Evolutionary conservation across 176 grass and related monocot species (phyloP), one percentile per base, ranked within the genome.

Genomic region (Tuctoria greenei): DNA sequence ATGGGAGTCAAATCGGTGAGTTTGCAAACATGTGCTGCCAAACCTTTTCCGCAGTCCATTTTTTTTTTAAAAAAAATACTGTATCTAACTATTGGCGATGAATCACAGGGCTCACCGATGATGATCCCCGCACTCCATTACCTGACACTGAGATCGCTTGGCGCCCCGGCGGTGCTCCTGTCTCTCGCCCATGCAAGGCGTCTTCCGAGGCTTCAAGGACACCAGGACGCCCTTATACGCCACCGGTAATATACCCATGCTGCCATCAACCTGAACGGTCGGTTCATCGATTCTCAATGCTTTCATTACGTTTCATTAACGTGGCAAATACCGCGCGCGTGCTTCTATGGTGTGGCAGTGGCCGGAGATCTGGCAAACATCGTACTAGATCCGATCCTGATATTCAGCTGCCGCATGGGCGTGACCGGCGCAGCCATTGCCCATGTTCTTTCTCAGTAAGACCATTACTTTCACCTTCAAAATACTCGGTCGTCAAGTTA

Each of bases 151-250:
- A 84, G 95, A 61, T 83, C 89, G 7, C 84, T 98, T 36, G 91
- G 91, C 62, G 86, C 91, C 63, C 95, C 91, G 8, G 95, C 91
- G 45, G 91, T 98, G 59, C 84, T 98, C 8, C 69, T 98, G 82
- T 98, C 95, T 54, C 39, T 98, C 63, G 91, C 95, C 95, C 39
- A 94, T 94, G 95, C 95, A 98, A 81, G 95, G 95, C 1, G 95
- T 98, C 79, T 98, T 98, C 66, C 71, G 95, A 39, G 95, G 95
- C 16, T 94, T 98, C 57, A 98, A 92, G 62, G 95, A 98, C 65
- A 94, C 95, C n/a, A 94, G 70, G 86, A 94, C 89, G 66, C 89
- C 91, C 31, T 70, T 98, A 52, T 98, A 94, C 72, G 95, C 91
- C 51, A 98, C 87, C 8, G 89, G 95, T 94, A 84, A 81, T n/a